Evolutionary conservation across 768 basidiomycete species (phyloP).

Genomic region (Gloeostereum incarnatum): DNA sequence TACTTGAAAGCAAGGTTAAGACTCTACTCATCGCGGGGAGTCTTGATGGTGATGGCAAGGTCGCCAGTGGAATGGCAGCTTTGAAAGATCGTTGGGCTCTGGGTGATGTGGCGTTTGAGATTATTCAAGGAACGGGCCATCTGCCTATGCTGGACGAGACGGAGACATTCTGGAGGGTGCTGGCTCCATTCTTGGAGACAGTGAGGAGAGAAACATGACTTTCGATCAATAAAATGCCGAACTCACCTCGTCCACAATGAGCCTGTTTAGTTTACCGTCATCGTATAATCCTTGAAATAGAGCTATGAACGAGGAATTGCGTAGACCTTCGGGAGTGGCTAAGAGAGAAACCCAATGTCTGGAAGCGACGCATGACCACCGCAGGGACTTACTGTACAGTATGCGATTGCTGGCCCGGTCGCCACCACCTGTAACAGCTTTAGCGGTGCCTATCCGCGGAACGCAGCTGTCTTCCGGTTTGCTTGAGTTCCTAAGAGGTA

Average conservation of each 20-base stretch:
- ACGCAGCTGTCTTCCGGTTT: slow-evolving; percentile 28
- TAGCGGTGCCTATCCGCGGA: background rate
- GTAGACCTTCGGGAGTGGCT: slow-evolving; percentile 77
- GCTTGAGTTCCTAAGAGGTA: slow-evolving; percentile 41
- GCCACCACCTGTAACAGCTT: slow-evolving; percentile 36
- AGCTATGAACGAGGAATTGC: slow-evolving; percentile 39
- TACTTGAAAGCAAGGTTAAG: slow-evolving; percentile 18
- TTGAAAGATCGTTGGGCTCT: slow-evolving; percentile 23
- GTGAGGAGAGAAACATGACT: slow-evolving; percentile 1
- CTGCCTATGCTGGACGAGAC: slow-evolving; percentile 45
- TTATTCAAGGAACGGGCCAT: slow-evolving; percentile 32
- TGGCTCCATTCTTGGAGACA: slow-evolving; percentile 22
- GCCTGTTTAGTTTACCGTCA: slow-evolving; percentile 53
- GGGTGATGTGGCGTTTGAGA: slow-evolving; percentile 19
- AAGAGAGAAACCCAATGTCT: background rate
- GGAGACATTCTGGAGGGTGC: slow-evolving; percentile 25
- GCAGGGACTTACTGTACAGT: slow-evolving; percentile 50
- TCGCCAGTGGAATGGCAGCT: slow-evolving; percentile 25
- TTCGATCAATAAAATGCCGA: background rate
- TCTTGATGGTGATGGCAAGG: slow-evolving; percentile 38
- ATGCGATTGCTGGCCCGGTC: slow-evolving; percentile 50
- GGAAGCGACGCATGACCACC: background rate
- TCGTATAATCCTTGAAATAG: slow-evolving; percentile 41
- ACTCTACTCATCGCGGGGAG: slow-evolving; percentile 37
- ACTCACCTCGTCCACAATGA: slow-evolving; percentile 75